Percentiles rank a stretch among this genome's conserved stretches.
Evolutionary conservation across 2,329 filamentous ascomycete genomes (phyloP).

Genomic region (Lecanoromycetidae sp.): DNA sequence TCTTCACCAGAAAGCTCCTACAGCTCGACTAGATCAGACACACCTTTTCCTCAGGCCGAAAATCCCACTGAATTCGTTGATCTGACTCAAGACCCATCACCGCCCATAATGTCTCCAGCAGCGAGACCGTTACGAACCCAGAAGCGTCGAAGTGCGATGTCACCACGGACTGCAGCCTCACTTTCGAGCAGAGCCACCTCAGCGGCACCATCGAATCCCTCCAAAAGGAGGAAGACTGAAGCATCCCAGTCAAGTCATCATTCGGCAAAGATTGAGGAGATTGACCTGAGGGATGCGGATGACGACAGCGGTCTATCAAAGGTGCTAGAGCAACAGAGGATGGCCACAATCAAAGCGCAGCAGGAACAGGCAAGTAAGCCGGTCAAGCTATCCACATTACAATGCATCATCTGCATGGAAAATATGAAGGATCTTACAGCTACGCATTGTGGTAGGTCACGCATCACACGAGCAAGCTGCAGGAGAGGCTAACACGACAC

Average conservation of each 20-base stretch:
- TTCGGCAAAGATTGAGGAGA: constrained; percentile 30
- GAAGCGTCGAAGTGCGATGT: background rate
- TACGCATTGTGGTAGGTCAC: constrained; percentile 45
- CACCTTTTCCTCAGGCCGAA: constrained; percentile 3
- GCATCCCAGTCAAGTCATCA: constrained; percentile 11
- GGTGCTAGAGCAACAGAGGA: constrained; percentile 40
- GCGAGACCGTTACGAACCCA: too few relatives aligned
- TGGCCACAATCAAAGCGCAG: constrained; percentile 38
- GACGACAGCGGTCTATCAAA: constrained; percentile 31
- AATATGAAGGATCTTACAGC: constrained; percentile 46
- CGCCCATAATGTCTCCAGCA: constrained; percentile 12
- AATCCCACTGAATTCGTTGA: constrained; percentile 15
- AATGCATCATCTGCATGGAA: constrained; percentile 54
- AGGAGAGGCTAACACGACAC: background rate
- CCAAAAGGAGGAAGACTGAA: constrained; percentile 14
- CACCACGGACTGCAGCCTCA: too few relatives aligned
- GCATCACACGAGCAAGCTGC: background rate
- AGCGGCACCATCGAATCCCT: constrained; percentile 9
- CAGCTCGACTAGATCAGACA: constrained; percentile 5
- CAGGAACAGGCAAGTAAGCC: constrained; percentile 27
- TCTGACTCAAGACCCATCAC: constrained; percentile 16
- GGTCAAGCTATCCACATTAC: constrained; percentile 37
- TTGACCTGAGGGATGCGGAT: constrained; percentile 39
- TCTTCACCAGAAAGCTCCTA: background rate
- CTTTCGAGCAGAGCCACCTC: background rate